Percentiles rank a stretch among this genome's conserved stretches.
Evolutionary conservation across 805 yeast species (phyloP).

Genomic region (Kluyveromyces aestuarii): DNA sequence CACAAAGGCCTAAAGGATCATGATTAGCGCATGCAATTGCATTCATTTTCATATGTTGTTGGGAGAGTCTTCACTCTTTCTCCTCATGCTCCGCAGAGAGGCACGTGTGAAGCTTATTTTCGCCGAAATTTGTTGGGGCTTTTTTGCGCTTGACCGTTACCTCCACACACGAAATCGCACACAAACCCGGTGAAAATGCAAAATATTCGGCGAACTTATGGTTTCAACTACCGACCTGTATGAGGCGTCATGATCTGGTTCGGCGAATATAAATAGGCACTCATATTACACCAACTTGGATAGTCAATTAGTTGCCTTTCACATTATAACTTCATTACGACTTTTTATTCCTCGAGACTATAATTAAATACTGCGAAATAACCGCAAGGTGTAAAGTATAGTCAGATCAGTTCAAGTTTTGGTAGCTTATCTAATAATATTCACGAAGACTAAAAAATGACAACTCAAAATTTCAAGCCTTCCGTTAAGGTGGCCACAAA

Average conservation of each 20-base stretch:
- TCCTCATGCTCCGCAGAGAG: not conserved
- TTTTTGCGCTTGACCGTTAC: not conserved
- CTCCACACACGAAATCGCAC: not conserved
- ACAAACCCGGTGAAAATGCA: not conserved
- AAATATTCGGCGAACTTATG: not conserved
- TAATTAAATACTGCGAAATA: too few species aligned
- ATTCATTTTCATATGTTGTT: not conserved
- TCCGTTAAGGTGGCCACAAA: slow-evolving; percentile 39
- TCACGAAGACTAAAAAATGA: not conserved
- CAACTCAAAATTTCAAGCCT: slow-evolving; percentile 1
- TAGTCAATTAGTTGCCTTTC: too few species aligned
- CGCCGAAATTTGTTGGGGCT: not conserved
- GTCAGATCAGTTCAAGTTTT: not conserved
- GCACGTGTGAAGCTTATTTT: not conserved
- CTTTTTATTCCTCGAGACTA: too few species aligned
- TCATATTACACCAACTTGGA: not conserved
- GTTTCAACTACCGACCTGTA: not conserved
- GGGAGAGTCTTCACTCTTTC: not conserved
- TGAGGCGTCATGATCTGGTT: not conserved
- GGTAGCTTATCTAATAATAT: not conserved
- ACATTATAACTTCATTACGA: too few species aligned
- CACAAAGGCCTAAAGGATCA: not conserved
- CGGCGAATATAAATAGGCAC: not conserved
- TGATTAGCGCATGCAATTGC: not conserved
- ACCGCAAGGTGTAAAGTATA: not conserved